These are phyloP conservation scores for Avena sativa DNA, from an alignment of 176 grass and related monocot species.

Conservation along the genomic window DNA sequence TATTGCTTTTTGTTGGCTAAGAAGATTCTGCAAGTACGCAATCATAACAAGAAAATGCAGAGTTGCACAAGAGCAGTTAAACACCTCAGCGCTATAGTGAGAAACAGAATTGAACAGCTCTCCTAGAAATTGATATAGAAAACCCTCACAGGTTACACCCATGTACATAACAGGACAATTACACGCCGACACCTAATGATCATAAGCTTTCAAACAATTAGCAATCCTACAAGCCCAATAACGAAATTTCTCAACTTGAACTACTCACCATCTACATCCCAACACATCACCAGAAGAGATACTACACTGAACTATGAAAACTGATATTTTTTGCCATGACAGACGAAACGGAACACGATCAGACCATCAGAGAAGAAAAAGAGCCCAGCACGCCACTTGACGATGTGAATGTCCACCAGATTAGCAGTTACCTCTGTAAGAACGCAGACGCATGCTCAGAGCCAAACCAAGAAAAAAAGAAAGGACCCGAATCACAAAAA, in stretches of 20 bases:
- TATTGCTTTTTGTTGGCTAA: too few relatives aligned
- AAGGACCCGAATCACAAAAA: background rate
- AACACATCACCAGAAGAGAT: slow-evolving; percentile 41
- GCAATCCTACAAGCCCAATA: slow-evolving; percentile 48
- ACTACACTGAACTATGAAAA: slow-evolving; percentile 24
- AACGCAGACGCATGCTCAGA: slow-evolving; percentile 1
- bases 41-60: background rate
- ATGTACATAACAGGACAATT: slow-evolving; percentile 43
- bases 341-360: slow-evolving; percentile 10
- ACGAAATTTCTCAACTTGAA: slow-evolving; percentile 34
- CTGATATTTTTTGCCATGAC: slow-evolving; percentile 29
- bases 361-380: background rate
- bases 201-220: slow-evolving; percentile 43
- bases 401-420: slow-evolving; percentile 12
- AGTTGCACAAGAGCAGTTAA: background rate
- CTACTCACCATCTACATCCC: slow-evolving; percentile 28
- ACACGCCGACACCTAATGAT: slow-evolving; percentile 36
- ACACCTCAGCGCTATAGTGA: background rate
- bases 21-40: too few relatives aligned
- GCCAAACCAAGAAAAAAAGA: background rate
- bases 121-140: background rate
- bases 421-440: slow-evolving; percentile 49
- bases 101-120: slow-evolving; percentile 7
- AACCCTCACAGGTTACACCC: slow-evolving; percentile 40
- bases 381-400: slow-evolving; percentile 11